phyloP scores from a whole-genome alignment of 306 rosid species.

The Quercus rubra region DNA sequence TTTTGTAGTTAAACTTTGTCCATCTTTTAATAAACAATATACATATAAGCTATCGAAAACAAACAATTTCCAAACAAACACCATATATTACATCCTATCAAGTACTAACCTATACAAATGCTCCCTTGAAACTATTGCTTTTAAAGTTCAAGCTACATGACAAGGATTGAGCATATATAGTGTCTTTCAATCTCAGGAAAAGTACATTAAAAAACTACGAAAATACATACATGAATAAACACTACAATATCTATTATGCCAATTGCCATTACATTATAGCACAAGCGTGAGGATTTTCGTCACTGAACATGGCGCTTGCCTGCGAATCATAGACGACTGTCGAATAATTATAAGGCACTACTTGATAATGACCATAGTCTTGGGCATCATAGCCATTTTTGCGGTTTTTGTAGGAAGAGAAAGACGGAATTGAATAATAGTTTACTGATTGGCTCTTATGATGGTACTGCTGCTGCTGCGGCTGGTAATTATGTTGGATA shows the following conservation, averaged over 20 bases:
- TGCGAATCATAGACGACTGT: constrained; percentile 28
- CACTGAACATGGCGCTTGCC: constrained; percentile 50
- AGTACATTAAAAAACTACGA: too few species aligned
- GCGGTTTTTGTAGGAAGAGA: constrained; percentile 41
- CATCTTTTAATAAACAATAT: too few species aligned
- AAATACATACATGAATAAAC: too few species aligned
- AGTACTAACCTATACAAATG: too few species aligned
- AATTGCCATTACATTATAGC: constrained; percentile 45
- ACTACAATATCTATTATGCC: not conserved
- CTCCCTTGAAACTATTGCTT: too few species aligned
- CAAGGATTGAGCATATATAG: too few species aligned
- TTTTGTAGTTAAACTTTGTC: too few species aligned
- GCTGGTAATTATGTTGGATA: constrained; percentile 11
- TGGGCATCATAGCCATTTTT: constrained; percentile 33
- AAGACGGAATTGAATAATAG: constrained; percentile 7
- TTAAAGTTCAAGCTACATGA: too few species aligned
- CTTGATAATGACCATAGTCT: constrained; percentile 37
- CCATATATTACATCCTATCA: too few species aligned
- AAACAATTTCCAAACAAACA: too few species aligned
- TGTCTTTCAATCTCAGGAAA: too few species aligned
- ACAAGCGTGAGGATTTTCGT: constrained; percentile 76
- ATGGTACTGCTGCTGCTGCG: not conserved
- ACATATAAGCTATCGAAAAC: too few species aligned
- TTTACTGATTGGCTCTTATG: not conserved
- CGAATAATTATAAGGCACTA: constrained; percentile 32